These are phyloP conservation scores for Dysphania ambrosioides DNA, from an alignment of 148 eudicot species.

Conservation along the genomic window DNA sequence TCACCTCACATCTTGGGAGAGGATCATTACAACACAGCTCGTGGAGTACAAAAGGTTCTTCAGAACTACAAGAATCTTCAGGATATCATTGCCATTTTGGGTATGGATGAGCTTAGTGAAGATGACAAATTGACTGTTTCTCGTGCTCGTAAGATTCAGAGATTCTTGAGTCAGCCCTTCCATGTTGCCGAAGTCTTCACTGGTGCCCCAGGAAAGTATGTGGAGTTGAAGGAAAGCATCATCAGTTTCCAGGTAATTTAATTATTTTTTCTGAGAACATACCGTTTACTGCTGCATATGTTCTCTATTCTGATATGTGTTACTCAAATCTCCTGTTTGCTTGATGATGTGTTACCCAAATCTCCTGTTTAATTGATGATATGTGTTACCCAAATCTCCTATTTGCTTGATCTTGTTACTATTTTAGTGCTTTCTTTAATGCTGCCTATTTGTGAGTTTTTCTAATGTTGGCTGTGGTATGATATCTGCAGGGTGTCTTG, in stretches of 20 bases:
- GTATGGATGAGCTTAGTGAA: slow-evolving; percentile 99
- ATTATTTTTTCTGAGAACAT: neutral
- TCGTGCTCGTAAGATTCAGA: slow-evolving; percentile 94
- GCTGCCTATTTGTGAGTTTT: neutral
- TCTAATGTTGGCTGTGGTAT: neutral
- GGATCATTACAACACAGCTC: slow-evolving; percentile 94
- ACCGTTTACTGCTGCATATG: neutral
- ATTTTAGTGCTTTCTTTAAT: no score
- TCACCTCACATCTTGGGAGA: slow-evolving; percentile 97
- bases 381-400: no score
- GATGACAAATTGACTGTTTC: slow-evolving; percentile 95
- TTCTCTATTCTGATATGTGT: no score
- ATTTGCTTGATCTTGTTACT: no score
- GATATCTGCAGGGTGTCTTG: slow-evolving; percentile 69
- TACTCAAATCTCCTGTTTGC: no score
- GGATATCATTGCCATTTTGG: slow-evolving; percentile 97
- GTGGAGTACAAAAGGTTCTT: slow-evolving; percentile 94
- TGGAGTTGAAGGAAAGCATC: slow-evolving; percentile 92
- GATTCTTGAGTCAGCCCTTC: slow-evolving; percentile 98
- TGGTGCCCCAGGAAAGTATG: slow-evolving; percentile 97
- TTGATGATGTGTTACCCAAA: no score
- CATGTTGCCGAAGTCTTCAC: slow-evolving; percentile 99
- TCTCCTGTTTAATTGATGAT: no score
- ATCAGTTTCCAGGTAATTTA: slow-evolving; percentile 87
- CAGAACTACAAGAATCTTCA: slow-evolving; percentile 97